Evolutionary conservation across 1,139 yeast species (phyloP), one percentile per base, ranked within the genome.

Genomic region (Sugiyamaella pinicola): DNA sequence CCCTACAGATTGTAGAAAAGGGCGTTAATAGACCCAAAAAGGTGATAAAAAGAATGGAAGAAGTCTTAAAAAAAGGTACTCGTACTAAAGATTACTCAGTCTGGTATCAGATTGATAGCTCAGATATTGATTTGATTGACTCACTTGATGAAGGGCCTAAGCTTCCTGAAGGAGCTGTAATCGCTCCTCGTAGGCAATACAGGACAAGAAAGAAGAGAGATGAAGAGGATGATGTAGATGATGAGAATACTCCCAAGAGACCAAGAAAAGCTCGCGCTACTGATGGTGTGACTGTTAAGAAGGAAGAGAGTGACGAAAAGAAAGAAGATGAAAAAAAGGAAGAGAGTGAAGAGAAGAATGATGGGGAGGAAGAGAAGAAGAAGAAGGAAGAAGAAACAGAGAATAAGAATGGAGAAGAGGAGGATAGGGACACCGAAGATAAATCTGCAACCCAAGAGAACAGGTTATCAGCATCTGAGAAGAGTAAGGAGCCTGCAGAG

Each of bases 91-190:
- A 80, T 34, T 81, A 81, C 64, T 80, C 85, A 64, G 74, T 88
- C 34, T 90, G 96, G 96, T 87, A 84, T 63, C 89, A 87, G 63
- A 77, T 90, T 18, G 96, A 89, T 67, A 93, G 90, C 3, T 79
- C 81, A 49, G 83, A 85, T 56, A 93, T 85, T 64, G 89, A 83
- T 55, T 57, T 69, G 17, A 49, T 61, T 33, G 70, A 67, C 41
- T 51, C 60, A 10, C 56, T 69, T 19, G 63, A 63, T 41, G 59
- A 61, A 51, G 64, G 64, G 1, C 67, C 68, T 2, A 56, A 55
- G 31, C 64, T 63, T 15, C 69, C 70, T 8, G 67, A 69, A 13
- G 60, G 61, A 28, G 61, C 63, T 54, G 59, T 59, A 19, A 58
- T 63, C 13, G 64, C 64, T 5, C 61, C 67, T 17, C 64, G 64